Base-by-base conservation (phyloP, 1,284 basidiomycete species). In the Austropuccinia psidii region DNA sequence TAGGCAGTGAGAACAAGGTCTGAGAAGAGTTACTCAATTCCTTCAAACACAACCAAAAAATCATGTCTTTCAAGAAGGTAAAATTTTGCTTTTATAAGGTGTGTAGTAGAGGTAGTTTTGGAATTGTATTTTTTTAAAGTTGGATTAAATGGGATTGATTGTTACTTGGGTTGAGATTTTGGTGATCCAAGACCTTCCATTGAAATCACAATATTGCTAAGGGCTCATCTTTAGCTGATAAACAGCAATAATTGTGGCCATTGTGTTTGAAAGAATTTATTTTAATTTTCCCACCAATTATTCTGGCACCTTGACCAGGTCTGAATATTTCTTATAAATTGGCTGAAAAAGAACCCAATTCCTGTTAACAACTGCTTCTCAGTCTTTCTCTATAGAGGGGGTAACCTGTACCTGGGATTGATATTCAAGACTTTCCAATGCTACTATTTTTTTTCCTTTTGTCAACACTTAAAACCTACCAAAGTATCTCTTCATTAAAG, bases 111-210 rank as follows among this genome's bases (percentile, higher is more conserved):
- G n/a, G n/a, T n/a, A n/a, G 17, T 19, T 31, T 8, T 15, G 21
- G 35, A 31, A 19, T 4, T 24, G 27, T 13, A 19, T 5, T 45
- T n/a, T n/a, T n/a, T n/a, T n/a, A n/a, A n/a, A n/a, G 83, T 90
- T 88, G 76, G 89, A 90, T 2, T 95, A 93, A 82, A 93, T 90
- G 3, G 86, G 93, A 33, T 87, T 89, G 1, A 91, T 90, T 81
- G 80, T 82, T 47, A 85, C 86, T 2, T 91, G 94, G 80, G 86
- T 91, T 21, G 72, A 49, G 31, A 49, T 61, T 5, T 21, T 73
- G 17, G 43, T 65, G 2, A 65, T 65, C 31, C 60, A 61, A 37
- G 70, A 73, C 24, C 15, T 65, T 4, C 70, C 87, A 77, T 86
- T 88, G 81, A 84, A 86, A 73, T 81, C 91, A 75, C 91, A 94